These are phyloP conservation scores for Phalaenopsis equestris DNA, from an alignment of 106 monocot species.

Conservation along the genomic window DNA sequence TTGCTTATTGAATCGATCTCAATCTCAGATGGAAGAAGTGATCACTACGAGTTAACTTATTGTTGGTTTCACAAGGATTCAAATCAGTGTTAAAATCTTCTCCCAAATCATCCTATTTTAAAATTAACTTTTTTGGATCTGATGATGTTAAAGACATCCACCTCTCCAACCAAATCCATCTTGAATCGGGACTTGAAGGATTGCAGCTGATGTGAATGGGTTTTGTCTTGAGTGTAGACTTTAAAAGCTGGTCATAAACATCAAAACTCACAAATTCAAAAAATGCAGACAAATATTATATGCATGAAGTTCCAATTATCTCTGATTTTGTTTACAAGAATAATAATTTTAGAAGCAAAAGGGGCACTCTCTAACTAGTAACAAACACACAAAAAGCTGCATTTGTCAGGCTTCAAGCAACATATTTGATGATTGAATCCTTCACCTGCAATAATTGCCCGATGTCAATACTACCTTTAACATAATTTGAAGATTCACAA, in stretches of 20 bases:
- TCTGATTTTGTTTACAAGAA: not conserved
- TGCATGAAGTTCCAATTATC: not conserved
- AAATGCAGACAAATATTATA: not conserved
- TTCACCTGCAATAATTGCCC: no score
- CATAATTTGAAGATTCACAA: no score
- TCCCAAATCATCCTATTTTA: not conserved
- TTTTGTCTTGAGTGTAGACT: conserved; percentile 31
- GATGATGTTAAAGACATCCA: conserved; percentile 59
- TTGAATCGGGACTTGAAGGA: conserved; percentile 50
- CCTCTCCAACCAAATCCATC: conserved; percentile 84
- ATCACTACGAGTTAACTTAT: not conserved
- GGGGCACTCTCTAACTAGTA: not conserved
- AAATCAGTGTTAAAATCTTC: not conserved
- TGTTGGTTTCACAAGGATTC: not conserved
- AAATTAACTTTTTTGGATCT: conserved; percentile 13
- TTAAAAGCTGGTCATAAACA: conserved; percentile 39
- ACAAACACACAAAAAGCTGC: no score
- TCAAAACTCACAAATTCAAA: not conserved
- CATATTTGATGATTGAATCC: no score
- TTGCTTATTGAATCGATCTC: conserved; percentile 7
- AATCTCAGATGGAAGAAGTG: conserved; percentile 5
- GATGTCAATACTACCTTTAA: no score
- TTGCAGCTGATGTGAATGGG: conserved; percentile 52
- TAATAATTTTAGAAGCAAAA: not conserved
- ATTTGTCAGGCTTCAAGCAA: no score